Evolutionary conservation across 306 rosid genomes (phyloP).

Genomic region (Herpetospermum pedunculosum): DNA sequence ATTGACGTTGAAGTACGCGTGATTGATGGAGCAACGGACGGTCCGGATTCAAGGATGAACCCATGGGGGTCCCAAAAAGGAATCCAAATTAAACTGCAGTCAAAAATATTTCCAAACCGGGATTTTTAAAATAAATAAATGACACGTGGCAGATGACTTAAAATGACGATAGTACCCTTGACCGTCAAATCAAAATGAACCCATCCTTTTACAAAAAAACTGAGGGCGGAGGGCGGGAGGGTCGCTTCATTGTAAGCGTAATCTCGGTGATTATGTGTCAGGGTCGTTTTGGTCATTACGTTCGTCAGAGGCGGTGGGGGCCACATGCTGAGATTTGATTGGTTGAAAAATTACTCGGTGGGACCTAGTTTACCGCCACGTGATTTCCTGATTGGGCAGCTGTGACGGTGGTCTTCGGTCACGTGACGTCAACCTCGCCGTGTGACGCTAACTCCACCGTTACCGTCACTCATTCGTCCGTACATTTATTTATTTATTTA

Average conservation of each 20-base stretch:
- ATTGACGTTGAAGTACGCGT: not conserved
- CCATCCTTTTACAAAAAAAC: constrained; percentile 19
- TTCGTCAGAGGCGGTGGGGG: constrained; percentile 2
- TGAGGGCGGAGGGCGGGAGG: not conserved
- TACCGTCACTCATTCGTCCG: not conserved
- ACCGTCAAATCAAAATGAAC: constrained; percentile 26
- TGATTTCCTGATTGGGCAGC: constrained; percentile 1
- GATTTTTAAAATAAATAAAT: not conserved
- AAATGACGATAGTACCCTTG: constrained; percentile 28
- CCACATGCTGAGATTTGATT: not conserved
- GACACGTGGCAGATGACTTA: not conserved
- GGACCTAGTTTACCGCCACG: not conserved
- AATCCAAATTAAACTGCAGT: not conserved
- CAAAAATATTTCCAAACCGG: constrained; percentile 21
- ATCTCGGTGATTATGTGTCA: constrained; percentile 15
- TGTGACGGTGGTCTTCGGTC: constrained; percentile 17
- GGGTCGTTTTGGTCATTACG: constrained; percentile 42
- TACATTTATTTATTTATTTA: no score
- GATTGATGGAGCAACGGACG: constrained; percentile 12
- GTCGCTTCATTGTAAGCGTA: constrained; percentile 18
- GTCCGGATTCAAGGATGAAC: constrained; percentile 12
- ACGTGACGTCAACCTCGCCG: constrained; percentile 29
- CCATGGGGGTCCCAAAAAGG: not conserved
- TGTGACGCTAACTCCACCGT: constrained; percentile 13
- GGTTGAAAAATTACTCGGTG: not conserved